A percentile compares a stretch with the other conserved stretches of the same genome.
Conservation (phyloP, 2,329 filamentous ascomycete genomes). For the Tympanopsis confertula region DNA sequence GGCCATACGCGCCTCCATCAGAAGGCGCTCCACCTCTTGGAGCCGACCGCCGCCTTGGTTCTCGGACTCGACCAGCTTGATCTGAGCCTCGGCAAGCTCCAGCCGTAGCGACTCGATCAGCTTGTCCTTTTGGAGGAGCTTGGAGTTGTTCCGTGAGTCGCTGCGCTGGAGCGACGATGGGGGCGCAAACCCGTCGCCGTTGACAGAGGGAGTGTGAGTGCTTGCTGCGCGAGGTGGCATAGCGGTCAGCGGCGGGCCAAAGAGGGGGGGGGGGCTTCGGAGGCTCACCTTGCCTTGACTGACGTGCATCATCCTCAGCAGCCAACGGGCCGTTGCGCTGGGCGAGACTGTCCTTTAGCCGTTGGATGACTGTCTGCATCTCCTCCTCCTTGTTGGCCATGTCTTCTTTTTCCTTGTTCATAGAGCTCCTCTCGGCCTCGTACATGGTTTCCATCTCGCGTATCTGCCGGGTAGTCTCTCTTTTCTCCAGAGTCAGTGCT, state of each 20-base stretch:
- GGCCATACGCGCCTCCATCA: conserved; percentile 87
- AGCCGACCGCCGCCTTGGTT: conserved; percentile 81
- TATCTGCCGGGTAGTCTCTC: conserved; percentile 70
- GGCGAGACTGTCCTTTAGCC: conserved; percentile 78
- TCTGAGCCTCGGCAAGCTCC: conserved; percentile 87
- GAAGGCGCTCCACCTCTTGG: conserved; percentile 78
- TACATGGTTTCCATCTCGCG: conserved; percentile 88
- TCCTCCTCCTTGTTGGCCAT: conserved; percentile 76
- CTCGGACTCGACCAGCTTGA: conserved; percentile 88
- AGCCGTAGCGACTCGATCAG: conserved; percentile 84
- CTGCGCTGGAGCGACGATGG: conserved; percentile 75
- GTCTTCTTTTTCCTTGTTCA: conserved; percentile 86
- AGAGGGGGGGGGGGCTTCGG: not conserved
- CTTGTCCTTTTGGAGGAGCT: conserved; percentile 90
- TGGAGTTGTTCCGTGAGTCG: conserved; percentile 81
- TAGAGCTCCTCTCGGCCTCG: conserved; percentile 75
- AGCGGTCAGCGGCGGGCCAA: conserved; percentile 8
- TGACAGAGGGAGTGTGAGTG: conserved; percentile 56
- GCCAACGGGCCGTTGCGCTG: conserved; percentile 57
- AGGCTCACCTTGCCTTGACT: not conserved
- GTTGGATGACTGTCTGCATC: conserved; percentile 78
- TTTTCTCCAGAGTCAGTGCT: conserved; percentile 69
- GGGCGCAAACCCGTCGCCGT: conserved; percentile 72
- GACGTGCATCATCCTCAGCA: conserved; percentile 4
- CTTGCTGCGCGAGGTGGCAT: conserved; percentile 14